These are phyloP conservation scores for Nevesoporus exiguus DNA, from an alignment of 768 basidiomycete species.

Conservation along the genomic window DNA sequence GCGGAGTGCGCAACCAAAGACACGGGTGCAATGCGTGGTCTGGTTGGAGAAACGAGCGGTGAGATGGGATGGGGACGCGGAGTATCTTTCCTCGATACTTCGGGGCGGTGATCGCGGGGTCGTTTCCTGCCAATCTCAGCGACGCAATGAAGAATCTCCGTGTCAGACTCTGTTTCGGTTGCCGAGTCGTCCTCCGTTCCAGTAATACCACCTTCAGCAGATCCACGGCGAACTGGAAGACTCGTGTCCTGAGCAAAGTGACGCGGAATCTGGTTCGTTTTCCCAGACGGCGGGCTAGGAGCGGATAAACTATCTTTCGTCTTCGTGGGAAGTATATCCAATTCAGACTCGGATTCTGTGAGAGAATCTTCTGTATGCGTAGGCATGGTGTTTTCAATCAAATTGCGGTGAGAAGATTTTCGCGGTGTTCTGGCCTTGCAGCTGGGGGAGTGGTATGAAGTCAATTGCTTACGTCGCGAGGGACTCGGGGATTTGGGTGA, in stretches of 20 bases:
- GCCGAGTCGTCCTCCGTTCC: constrained; percentile 24
- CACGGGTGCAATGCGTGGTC: constrained; percentile 6
- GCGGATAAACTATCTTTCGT: background rate
- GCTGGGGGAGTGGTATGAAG: constrained; percentile 1
- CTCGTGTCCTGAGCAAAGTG: background rate
- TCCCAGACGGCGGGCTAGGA: background rate
- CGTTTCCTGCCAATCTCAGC: constrained; percentile 17
- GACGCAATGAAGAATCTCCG: constrained; percentile 21
- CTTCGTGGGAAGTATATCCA: constrained; percentile 10
- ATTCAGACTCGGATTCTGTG: constrained; percentile 33
- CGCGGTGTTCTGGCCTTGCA: background rate
- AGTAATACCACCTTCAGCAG: background rate
- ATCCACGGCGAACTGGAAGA: background rate
- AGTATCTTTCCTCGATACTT: constrained; percentile 1
- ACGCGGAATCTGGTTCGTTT: background rate
- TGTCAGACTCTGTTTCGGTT: constrained; percentile 34
- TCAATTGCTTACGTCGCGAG: background rate
- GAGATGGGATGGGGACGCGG: constrained; percentile 18
- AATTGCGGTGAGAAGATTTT: background rate
- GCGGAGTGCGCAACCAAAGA: background rate
- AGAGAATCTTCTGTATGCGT: constrained; percentile 23
- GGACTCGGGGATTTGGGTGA: background rate
- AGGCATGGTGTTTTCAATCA: constrained; percentile 5
- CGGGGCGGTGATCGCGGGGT: background rate
- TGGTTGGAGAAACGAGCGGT: constrained; percentile 29